Base-by-base conservation (phyloP, 805 yeast species). In the Wickerhamiella siamensis region DNA sequence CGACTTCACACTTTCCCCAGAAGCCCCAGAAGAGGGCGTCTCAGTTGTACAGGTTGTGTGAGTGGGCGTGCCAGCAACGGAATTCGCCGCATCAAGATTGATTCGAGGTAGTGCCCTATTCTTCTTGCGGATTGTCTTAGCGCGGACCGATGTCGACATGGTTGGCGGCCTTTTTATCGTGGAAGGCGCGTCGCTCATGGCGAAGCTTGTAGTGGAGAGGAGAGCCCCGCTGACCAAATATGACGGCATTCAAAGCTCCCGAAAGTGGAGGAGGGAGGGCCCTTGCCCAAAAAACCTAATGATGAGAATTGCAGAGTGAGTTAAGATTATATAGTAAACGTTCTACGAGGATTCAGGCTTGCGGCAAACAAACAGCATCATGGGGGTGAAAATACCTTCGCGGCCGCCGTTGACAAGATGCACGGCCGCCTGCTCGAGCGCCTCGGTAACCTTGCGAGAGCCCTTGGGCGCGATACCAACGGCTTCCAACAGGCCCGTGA, bases 351-450 rank as follows among this genome's bases (percentile, higher is more conserved):
- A 8, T 39, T 49, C 59, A 50, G 97, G 97, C 68, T 88, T 88
- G 67, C 74, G 79, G 53, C 74, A 86, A 51, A 91, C 75, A 60
- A 77, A 88, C 60, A 91, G 71, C 91, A 84, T 82, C 98, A 91
- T 91, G 56, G 98, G 98, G 33, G 97, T 88, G 69, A 91, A 91
- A 51, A 91, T 70, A 55, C 81, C 78, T 62, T 79, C 71, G 64
- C 71, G 72, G 61, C 95, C 98, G 64, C 98, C 98, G 43, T 77
- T 82, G 44, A 87, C 95, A 57, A 91, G 74, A 62, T 86, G 87
- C 46, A 88, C 78, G 43, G 97, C 97, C 47, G 98, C 98, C 60
- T 87, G 91, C 68, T 91, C 98, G 51, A 91, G 73, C 24, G 97
- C 97, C 47, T 65, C 71, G 33, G 97, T 84, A 50, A 91, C 96